These are phyloP conservation scores for Bruguiera parviflora DNA, from an alignment of 345 rosid genomes.

Conservation along the genomic window DNA sequence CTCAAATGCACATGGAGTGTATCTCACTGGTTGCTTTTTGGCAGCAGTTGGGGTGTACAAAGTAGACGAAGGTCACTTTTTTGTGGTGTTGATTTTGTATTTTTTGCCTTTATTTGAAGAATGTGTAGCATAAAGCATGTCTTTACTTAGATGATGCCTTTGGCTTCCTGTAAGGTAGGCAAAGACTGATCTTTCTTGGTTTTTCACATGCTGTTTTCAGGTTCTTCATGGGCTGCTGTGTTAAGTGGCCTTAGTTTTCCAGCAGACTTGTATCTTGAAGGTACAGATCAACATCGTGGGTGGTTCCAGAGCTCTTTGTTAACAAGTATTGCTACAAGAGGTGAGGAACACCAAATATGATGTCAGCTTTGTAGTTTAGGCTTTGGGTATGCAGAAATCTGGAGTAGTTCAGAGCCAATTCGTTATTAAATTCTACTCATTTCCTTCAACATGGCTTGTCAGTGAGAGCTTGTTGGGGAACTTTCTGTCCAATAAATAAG, in stretches of 20 bases:
- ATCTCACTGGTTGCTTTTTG: too few relatives aligned
- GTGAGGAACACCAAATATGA: constrained; percentile 32
- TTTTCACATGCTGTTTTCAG: constrained; percentile 32
- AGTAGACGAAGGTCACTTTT: too few relatives aligned
- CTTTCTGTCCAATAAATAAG: neutral
- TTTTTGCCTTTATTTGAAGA: too few relatives aligned
- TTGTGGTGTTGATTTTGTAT: too few relatives aligned
- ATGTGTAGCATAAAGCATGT: too few relatives aligned
- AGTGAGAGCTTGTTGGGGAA: neutral
- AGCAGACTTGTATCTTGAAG: constrained; percentile 92
- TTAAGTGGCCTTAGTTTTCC: constrained; percentile 67
- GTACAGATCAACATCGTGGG: constrained; percentile 98
- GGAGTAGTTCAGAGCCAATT: neutral
- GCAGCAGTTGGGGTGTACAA: too few relatives aligned
- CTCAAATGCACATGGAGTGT: neutral
- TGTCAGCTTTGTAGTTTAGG: constrained; percentile 4
- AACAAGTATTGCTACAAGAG: constrained; percentile 86
- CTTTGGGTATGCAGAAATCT: constrained; percentile 7
- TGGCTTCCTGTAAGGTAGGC: neutral
- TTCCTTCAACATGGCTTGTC: constrained; percentile 1
- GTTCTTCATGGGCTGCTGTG: constrained; percentile 97
- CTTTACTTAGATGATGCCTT: too few relatives aligned
- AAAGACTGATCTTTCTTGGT: constrained; percentile 8
- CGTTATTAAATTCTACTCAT: constrained; percentile 1
- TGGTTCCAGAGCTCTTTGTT: constrained; percentile 97